A percentile compares a stretch with the other conserved stretches of the same genome.
phyloP scores from a whole-genome alignment of 2,329 filamentous ascomycete species.

The Bipolaris oryzae region DNA sequence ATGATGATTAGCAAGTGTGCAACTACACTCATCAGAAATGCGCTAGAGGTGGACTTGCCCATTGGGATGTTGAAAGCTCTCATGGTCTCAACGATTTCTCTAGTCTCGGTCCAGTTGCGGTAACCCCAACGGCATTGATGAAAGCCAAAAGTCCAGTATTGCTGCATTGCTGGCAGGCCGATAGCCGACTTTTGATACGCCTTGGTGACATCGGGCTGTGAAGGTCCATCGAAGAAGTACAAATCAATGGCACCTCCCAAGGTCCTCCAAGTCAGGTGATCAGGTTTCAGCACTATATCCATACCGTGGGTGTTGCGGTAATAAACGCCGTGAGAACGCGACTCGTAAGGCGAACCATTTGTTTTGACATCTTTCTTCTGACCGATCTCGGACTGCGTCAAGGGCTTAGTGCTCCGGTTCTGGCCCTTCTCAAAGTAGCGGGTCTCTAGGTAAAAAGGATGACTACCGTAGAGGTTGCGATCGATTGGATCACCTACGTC shows the following conservation, averaged over 20 bases:
- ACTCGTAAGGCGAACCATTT: constrained; percentile 61
- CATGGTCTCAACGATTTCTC: constrained; percentile 62
- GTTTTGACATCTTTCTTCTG: constrained; percentile 17
- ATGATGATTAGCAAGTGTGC: not conserved
- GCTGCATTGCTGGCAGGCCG: constrained; percentile 77
- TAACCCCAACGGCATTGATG: constrained; percentile 89
- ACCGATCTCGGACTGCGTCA: constrained; percentile 59
- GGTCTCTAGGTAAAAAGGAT: constrained; percentile 81
- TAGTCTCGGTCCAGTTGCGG: constrained; percentile 70
- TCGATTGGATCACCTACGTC: constrained; percentile 71
- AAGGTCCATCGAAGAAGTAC: constrained; percentile 78
- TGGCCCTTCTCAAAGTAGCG: constrained; percentile 69
- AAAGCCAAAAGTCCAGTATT: constrained; percentile 78
- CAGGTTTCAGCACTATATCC: constrained; percentile 69
- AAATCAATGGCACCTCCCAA: constrained; percentile 79
- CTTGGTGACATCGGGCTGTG: constrained; percentile 69
- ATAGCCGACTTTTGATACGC: constrained; percentile 71
- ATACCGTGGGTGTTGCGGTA: constrained; percentile 77
- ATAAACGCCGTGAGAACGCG: constrained; percentile 77
- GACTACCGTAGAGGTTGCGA: constrained; percentile 73
- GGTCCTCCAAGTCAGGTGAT: constrained; percentile 73
- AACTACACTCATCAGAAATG: not conserved
- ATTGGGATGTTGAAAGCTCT: constrained; percentile 63
- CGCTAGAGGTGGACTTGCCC: constrained; percentile 9
- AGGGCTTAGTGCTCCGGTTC: constrained; percentile 58